Conservation (phyloP, 176 grass and related monocot species). For the Alopecurus myosuroides region DNA sequence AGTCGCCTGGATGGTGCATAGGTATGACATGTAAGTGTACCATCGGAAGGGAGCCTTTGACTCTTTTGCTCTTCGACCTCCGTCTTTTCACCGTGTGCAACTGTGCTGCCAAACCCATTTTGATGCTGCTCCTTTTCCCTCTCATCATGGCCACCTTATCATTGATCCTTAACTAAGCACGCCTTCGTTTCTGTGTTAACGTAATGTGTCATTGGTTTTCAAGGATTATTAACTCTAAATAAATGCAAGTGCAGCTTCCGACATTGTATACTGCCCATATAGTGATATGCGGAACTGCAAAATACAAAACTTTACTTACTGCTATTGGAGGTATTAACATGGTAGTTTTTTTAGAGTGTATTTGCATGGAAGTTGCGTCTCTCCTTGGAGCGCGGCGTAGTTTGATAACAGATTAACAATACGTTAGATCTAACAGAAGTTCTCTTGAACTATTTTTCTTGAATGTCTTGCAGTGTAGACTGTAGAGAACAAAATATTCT, state of each 20-base stretch:
- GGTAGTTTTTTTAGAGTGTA: not conserved
- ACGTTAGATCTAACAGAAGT: not conserved
- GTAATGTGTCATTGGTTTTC: not conserved
- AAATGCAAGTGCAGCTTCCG: not conserved
- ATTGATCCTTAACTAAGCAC: not conserved
- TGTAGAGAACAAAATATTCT: not conserved
- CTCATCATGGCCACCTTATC: not conserved
- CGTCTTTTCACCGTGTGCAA: not conserved
- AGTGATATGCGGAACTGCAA: not conserved
- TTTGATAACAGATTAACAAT: not conserved
- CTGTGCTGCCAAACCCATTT: not conserved
- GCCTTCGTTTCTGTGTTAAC: not conserved
- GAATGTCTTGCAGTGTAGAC: not conserved
- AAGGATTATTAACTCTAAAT: slow-evolving; percentile 2
- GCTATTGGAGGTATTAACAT: not conserved
- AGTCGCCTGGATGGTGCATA: slow-evolving; percentile 28
- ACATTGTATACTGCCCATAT: not conserved
- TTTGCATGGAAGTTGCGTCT: not conserved
- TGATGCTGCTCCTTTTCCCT: not conserved
- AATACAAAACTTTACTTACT: not conserved
- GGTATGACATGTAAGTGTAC: slow-evolving; percentile 44
- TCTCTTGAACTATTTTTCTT: not conserved
- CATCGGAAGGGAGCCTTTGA: slow-evolving; percentile 28
- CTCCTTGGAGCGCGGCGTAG: not conserved
- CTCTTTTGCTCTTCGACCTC: slow-evolving; percentile 10